Evolutionary conservation across 1,139 yeast species (phyloP).

Genomic region (Geotrichum candidum): DNA sequence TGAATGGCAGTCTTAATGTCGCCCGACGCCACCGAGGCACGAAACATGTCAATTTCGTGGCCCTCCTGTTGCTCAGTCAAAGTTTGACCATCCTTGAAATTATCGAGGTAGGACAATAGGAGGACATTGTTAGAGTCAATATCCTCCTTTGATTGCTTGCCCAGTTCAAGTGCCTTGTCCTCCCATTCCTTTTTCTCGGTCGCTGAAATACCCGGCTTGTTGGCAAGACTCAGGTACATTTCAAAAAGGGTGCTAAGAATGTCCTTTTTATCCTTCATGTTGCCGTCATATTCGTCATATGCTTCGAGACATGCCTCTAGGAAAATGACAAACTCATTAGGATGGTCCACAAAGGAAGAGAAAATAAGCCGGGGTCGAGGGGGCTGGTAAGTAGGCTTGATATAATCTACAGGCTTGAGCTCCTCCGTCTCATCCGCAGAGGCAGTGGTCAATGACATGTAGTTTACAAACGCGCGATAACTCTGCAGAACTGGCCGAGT

Average conservation of each 20-base stretch:
- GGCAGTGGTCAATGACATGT: conserved; percentile 40
- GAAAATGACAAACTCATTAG: conserved; percentile 86
- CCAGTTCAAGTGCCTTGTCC: conserved; percentile 52
- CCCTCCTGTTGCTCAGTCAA: conserved; percentile 39
- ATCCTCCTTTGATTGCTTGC: conserved; percentile 38
- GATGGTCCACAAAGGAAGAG: conserved; percentile 76
- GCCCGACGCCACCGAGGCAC: conserved; percentile 54
- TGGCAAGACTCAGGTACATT: conserved; percentile 63
- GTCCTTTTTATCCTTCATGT: conserved; percentile 61
- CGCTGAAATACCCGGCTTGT: conserved; percentile 22
- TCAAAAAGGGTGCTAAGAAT: conserved; percentile 75
- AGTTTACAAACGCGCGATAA: conserved; percentile 63
- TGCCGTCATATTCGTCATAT: conserved; percentile 71
- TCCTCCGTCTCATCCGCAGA: conserved; percentile 2
- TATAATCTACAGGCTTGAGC: conserved; percentile 8
- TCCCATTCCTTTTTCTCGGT: conserved; percentile 50
- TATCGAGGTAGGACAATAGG: conserved; percentile 54
- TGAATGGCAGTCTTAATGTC: conserved; percentile 54
- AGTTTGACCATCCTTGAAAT: conserved; percentile 25
- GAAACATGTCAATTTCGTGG: conserved; percentile 58
- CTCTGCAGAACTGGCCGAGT: conserved; percentile 52
- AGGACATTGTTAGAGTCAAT: conserved; percentile 58
- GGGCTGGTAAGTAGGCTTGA: conserved; percentile 76
- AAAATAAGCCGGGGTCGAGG: conserved; percentile 87
- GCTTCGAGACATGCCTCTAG: conserved; percentile 85